Base-by-base conservation (phyloP, 805 yeast species). In the Cyberlindnera mrakii region DNA sequence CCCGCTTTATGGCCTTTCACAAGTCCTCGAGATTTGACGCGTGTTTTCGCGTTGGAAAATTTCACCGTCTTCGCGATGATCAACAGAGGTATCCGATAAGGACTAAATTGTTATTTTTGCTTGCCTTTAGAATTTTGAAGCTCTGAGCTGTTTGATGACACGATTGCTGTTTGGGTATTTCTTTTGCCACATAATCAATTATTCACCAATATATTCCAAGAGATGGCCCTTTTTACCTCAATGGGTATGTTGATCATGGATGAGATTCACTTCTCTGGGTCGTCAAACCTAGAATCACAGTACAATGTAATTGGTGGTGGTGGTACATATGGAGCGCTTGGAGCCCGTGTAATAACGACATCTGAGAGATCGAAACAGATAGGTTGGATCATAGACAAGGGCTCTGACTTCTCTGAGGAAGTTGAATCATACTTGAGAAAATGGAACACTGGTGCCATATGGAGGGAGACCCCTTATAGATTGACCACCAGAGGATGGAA, bases 191-290 rank as follows among this genome's bases (percentile, higher is more conserved):
- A 23, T 23, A 23, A 11, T 10, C 27, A 9, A 9, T 23, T 5
- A 10, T 11, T 23, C 11, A 8, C 11, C 27, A 23, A 23, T 3
- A 23, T 6, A 23, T 6, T 3, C 27, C 9, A 11, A 23, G 7
- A 8, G 4, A 37, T 30, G 35, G 13, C 40, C n/a, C 31, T 74
- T 9, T 74, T 86, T 55, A 71, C 83, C 17, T 74, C 95, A 1
- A 68, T 85, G 68, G 98, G 96, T 37, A 82, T 90, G 87, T 84
- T 88, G 64, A 88, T 91, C 54, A 74, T 90, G 15, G 98, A 90
- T 61, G 96, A 87, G 50, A 86, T 89, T 51, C 80, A 77, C 44
- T 80, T 77, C 54, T 72, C 77, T 0, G 58, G 43, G 3, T 43
- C 40, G 8, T 46, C 49, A 62, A 40, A 51, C 61, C 35, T 37